phyloP scores from a whole-genome alignment of 2,329 filamentous ascomycete species.

The Botrytis elliptica region DNA sequence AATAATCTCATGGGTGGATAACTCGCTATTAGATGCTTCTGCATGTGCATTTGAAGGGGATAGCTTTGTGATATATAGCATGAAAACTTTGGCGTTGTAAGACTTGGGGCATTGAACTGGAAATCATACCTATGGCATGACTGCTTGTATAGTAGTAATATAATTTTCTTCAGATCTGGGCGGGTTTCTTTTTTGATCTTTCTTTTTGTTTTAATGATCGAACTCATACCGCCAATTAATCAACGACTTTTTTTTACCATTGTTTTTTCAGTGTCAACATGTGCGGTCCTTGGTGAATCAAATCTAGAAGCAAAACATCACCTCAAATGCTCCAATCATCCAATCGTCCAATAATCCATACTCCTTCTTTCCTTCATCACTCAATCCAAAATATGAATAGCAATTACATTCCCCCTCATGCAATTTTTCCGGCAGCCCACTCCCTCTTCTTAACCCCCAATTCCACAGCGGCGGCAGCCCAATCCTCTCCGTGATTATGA shows the following conservation, averaged over 20 bases:
- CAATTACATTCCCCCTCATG: conserved; percentile 16
- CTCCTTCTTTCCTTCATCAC: background rate
- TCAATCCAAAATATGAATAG: background rate
- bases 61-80: conserved; percentile 23
- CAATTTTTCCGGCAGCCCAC: conserved; percentile 58
- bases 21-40: conserved; percentile 18
- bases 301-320: background rate
- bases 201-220: conserved; percentile 9
- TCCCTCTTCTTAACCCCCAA: conserved; percentile 82
- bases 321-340: conserved; percentile 8
- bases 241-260: background rate
- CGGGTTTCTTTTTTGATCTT: conserved; percentile 3
- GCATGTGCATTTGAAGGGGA: conserved; percentile 23
- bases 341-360: conserved; percentile 6
- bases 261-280: background rate
- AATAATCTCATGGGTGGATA: conserved; percentile 25
- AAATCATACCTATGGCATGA: conserved; percentile 20
- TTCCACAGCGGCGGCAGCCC: conserved; percentile 93
- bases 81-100: conserved; percentile 24
- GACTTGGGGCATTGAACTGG: conserved; percentile 22
- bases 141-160: conserved; percentile 25
- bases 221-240: background rate
- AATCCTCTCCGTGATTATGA: conserved; percentile 96
- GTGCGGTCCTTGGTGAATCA: background rate
- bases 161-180: conserved; percentile 22